Base-by-base conservation (phyloP, 176 grass and related monocot species). In the Tuctoria greenei region DNA sequence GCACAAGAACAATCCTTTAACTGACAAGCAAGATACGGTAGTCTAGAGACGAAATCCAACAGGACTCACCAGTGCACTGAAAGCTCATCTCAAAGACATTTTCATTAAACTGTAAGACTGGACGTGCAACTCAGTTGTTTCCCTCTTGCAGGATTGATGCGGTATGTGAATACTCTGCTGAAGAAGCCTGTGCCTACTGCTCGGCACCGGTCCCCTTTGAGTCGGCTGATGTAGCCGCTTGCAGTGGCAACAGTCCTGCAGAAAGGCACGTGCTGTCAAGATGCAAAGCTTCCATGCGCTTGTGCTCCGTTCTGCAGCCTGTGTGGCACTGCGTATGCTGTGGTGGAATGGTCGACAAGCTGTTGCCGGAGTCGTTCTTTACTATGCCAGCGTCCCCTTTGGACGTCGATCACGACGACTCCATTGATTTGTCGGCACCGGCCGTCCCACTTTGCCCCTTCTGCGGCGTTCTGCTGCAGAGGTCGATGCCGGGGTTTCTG, bases 271-370 rank as follows among this genome's bases (percentile, higher is more conserved):
- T 49, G 40, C 24, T 97, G 42, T 25, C 41, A 25, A 80, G 90
- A 67, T 97, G 93, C 52, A 71, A 44, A 0, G 81, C 83, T 26
- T 93, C 93, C 0, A 93, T 97, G 90, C 62, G 57, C 41, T 26
- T 93, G 58, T 87, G 90, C 64, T 89, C 87, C 8, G 64, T 89
- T 27, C 28, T 47, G 9, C 28, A 71, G n/a, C 87, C 90, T 12
- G 49, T 70, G 55, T 93, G 90, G 90, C 86, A 86, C 77, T 93
- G 90, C 77, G 67, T 84, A 8, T 93, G 81, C 74, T 93, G 90
- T 17, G 70, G 71, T 28, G 76, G 90, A 68, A 80, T 46, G 69
- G 69, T 86, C n/a, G 77, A 83, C 28, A 89, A 87, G 62, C 61
- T 89, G 50, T 50, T 81, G 74, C 80, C 86, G 11, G 37, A 75